Conservation (phyloP, 495 filamentous ascomycete species). For the Hyaloscypha variabilis region DNA sequence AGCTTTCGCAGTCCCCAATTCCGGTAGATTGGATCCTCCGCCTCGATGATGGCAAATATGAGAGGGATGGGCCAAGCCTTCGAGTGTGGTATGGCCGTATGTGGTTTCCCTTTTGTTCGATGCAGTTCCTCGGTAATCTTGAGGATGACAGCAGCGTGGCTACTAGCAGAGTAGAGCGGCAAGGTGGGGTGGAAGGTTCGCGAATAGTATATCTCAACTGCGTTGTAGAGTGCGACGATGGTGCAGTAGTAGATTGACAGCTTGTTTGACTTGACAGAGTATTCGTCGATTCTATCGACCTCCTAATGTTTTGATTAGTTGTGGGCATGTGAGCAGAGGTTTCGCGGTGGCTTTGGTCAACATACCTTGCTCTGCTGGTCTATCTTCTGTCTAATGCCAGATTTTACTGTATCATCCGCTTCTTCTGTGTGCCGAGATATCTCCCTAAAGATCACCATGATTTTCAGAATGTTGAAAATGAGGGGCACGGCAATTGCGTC, state of each 20-base stretch:
- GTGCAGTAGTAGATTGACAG: constrained; percentile 9
- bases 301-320: too few species aligned
- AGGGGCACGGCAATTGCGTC: constrained; percentile 4
- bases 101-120: neutral
- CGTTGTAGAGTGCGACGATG: constrained; percentile 2
- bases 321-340: too few species aligned
- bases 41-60: constrained; percentile 10
- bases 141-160: constrained; percentile 5
- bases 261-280: constrained; percentile 1
- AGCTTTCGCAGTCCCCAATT: constrained; percentile 11
- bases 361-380: constrained; percentile 12
- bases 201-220: constrained; percentile 16
- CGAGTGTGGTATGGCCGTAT: constrained; percentile 2
- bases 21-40: constrained; percentile 11
- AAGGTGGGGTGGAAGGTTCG: constrained; percentile 10
- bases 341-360: too few species aligned
- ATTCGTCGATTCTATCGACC: constrained; percentile 7
- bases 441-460: constrained; percentile 14
- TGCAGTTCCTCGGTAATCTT: constrained; percentile 8
- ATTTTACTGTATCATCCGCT: constrained; percentile 7
- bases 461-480: constrained; percentile 9
- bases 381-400: constrained; percentile 5
- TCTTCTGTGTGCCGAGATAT: constrained; percentile 9
- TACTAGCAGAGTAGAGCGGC: constrained; percentile 4
- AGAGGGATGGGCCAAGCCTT: constrained; percentile 16